Evolutionary conservation across 2,329 filamentous ascomycete genomes (phyloP).

Genomic region (Fusarium acutatum): DNA sequence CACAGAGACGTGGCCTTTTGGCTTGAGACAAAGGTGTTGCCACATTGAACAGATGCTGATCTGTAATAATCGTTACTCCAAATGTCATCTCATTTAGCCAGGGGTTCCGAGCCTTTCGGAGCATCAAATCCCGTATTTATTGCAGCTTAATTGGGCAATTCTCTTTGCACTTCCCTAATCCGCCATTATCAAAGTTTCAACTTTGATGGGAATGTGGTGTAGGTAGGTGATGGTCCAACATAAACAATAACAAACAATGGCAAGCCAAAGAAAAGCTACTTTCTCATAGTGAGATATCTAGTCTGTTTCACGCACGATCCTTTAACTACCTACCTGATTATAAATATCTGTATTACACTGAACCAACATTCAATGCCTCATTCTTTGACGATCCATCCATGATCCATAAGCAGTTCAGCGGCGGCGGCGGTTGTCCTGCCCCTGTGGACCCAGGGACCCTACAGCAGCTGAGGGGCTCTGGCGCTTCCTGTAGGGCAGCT

Average conservation of each 20-base stretch:
- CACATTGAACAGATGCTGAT: constrained; percentile 6
- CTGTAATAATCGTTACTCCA: not conserved
- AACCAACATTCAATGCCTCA: not conserved
- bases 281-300: not conserved
- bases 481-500: constrained; percentile 21
- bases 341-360: not conserved
- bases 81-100: constrained; percentile 1
- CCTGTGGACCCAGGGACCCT: constrained; percentile 18
- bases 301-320: not conserved
- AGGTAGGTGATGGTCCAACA: not conserved
- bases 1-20: constrained; percentile 21
- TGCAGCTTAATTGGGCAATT: constrained; percentile 29
- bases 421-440: not conserved
- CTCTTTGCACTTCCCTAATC: constrained; percentile 14
- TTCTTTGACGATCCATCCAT: not conserved
- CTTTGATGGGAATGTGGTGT: not conserved
- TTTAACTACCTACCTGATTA: not conserved
- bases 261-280: not conserved
- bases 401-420: constrained; percentile 1
- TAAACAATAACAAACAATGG: not conserved
- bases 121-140: constrained; percentile 23
- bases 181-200: not conserved
- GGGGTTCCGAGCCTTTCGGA: constrained; percentile 19
- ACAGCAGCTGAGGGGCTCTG: constrained; percentile 29
- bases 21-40: constrained; percentile 23